Percentiles rank a stretch among this genome's conserved stretches.
phyloP scores from a whole-genome alignment of 2,329 filamentous ascomycete genomes.

The Sclerotinia borealis region DNA sequence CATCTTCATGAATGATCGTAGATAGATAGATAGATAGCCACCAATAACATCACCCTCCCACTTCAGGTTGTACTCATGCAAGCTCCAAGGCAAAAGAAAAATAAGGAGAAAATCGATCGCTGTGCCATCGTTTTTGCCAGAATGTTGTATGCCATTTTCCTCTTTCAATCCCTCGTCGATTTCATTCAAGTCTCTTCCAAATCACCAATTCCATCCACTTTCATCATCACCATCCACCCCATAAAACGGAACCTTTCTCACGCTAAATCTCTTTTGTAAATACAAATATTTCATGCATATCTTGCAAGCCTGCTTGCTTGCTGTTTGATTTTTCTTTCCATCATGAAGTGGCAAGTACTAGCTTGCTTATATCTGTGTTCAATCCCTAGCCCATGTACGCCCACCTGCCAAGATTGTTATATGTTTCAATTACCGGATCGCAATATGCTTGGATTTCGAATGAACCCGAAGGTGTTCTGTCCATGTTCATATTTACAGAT shows the following conservation, averaged over 20 bases:
- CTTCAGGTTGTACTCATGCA: neutral
- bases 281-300: constrained; percentile 8
- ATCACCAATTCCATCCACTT: neutral
- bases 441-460: constrained; percentile 1
- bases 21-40: neutral
- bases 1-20: neutral
- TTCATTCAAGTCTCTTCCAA: neutral
- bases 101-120: neutral
- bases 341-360: neutral
- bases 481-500: constrained; percentile 28
- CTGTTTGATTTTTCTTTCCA: neutral
- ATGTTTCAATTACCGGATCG: neutral
- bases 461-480: neutral
- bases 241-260: constrained; percentile 1
- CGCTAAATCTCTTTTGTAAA: constrained; percentile 2
- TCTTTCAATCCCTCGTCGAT: neutral
- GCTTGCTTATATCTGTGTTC: neutral
- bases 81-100: neutral
- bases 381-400: neutral
- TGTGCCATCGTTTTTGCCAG: constrained; percentile 5
- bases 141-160: constrained; percentile 8
- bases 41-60: neutral
- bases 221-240: neutral
- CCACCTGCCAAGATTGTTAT: neutral
- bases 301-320: constrained; percentile 3